These are phyloP conservation scores for Neurospora sp. DNA, from an alignment of 495 filamentous ascomycete genomes.

Conservation along the genomic window DNA sequence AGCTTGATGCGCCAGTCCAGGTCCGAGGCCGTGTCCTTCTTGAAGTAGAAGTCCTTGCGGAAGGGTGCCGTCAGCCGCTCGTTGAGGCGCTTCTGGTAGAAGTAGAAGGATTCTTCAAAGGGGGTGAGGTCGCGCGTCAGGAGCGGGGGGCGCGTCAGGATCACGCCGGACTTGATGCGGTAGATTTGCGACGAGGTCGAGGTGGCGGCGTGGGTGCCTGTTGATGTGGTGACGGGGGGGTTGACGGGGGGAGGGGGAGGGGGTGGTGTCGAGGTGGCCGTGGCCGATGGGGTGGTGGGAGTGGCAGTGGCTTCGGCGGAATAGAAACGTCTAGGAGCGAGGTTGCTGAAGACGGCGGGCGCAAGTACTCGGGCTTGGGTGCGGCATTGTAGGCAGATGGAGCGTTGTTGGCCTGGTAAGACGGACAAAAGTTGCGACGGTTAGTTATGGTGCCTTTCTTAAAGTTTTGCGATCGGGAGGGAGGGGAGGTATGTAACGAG, in stretches of 20 bases:
- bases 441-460: not conserved
- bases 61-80: constrained; percentile 87
- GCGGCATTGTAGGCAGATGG: not conserved
- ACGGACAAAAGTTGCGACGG: not conserved
- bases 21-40: constrained; percentile 73
- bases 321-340: constrained; percentile 1
- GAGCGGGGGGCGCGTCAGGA: constrained; percentile 80
- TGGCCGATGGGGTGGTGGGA: too few relatives aligned
- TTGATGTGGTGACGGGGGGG: constrained; percentile 2
- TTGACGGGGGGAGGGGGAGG: not conserved
- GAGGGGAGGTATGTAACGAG: constrained; percentile 7
- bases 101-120: constrained; percentile 87
- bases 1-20: constrained; percentile 86
- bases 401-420: not conserved
- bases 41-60: constrained; percentile 90
- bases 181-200: constrained; percentile 32
- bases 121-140: constrained; percentile 73
- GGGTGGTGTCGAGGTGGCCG: not conserved
- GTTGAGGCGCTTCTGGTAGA: constrained; percentile 95
- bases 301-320: constrained; percentile 9
- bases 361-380: not conserved
- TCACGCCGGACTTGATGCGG: constrained; percentile 64
- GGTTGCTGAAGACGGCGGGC: constrained; percentile 2
- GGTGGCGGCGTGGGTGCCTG: constrained; percentile 9
- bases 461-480: constrained; percentile 12